Base-by-base conservation (phyloP, 768 basidiomycete species). In the Tylopilus sp. region DNA sequence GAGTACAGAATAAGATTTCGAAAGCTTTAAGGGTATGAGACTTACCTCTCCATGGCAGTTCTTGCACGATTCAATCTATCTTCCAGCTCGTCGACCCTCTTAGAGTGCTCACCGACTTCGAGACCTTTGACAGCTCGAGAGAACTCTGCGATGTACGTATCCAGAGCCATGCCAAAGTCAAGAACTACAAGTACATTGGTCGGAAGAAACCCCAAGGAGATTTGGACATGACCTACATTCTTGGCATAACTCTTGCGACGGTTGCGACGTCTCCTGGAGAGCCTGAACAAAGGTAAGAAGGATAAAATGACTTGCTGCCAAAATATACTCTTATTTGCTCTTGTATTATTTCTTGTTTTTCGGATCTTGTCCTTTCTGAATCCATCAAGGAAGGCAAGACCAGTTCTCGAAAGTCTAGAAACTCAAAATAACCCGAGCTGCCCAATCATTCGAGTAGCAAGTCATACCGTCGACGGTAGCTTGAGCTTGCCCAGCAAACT, bases 401-500 rank as follows among this genome's bases (percentile, higher is more conserved):
- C 12, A 60, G 3, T 19, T 63, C 52, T 10, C 58, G 48, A 26
- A 63, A 63, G 33, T 63, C 61, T 63, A 40, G 5, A 10, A 25
- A 1, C 10, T 2, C 16, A 5, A 1, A 6, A 9, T 52, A 9
- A 60, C 19, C 17, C 7, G 16, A 22, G 17, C 9, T 0, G n/a
- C 19, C n/a, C 19, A 1, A n/a, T n/a, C 22, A n/a, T 22, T 37
- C 2, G 0, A 25, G 4, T 2, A 16, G 26, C 6, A 9, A 12
- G n/a, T 22, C 50, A 6, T 16, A 63, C 62, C 62, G 6, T 63
- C 62, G 6, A 63, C 62, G 12, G 30, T 17, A 13, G 34, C 42
- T 33, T 60, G 62, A 9, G 62, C 58, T 36, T 63, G 48, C 8
- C 55, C 62, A 40, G 62, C 62, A 37, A 60, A 60, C 11, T 54